Evolutionary conservation across 306 rosid species (phyloP).

Genomic region (Echinosophora koreensis): DNA sequence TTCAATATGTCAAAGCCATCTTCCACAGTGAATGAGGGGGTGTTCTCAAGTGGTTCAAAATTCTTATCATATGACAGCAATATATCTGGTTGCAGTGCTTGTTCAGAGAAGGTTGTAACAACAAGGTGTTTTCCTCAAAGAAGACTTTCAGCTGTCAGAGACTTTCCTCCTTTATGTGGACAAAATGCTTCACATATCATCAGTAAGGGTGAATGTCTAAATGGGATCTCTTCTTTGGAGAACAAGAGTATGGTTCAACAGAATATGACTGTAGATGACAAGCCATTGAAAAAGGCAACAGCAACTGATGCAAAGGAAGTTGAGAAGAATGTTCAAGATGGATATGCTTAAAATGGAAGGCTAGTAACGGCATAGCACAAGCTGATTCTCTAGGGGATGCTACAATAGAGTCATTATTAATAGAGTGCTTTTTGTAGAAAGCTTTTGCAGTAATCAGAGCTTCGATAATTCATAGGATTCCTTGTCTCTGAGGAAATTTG

Average conservation of each 20-base stretch:
- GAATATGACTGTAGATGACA: conserved; percentile 23
- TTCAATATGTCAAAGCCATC: conserved; percentile 43
- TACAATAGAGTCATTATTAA: background rate
- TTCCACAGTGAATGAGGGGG: conserved; percentile 43
- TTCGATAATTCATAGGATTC: no score
- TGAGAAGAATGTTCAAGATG: conserved; percentile 47
- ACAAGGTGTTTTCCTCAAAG: conserved; percentile 72
- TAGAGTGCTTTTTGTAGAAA: conserved; percentile 55
- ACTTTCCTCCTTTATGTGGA: conserved; percentile 77
- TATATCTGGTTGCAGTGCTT: conserved; percentile 48
- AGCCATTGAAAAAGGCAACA: conserved; percentile 18
- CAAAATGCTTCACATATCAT: conserved; percentile 37
- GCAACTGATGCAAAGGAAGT: conserved; percentile 15
- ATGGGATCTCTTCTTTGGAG: conserved; percentile 16
- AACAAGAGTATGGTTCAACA: conserved; percentile 33
- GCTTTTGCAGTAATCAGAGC: conserved; percentile 47
- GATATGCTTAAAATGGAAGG: conserved; percentile 9
- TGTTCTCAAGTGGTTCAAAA: conserved; percentile 18
- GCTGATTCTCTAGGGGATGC: conserved; percentile 4
- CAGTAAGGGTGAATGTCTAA: conserved; percentile 18
- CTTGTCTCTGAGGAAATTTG: no score
- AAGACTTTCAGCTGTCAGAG: conserved; percentile 73
- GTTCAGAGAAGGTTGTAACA: conserved; percentile 45
- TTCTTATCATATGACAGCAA: conserved; percentile 32
- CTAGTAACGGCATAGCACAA: conserved; percentile 13